Evolutionary conservation across 1,284 basidiomycete genomes (phyloP).

Genomic region (Sporisorium exsertum): DNA sequence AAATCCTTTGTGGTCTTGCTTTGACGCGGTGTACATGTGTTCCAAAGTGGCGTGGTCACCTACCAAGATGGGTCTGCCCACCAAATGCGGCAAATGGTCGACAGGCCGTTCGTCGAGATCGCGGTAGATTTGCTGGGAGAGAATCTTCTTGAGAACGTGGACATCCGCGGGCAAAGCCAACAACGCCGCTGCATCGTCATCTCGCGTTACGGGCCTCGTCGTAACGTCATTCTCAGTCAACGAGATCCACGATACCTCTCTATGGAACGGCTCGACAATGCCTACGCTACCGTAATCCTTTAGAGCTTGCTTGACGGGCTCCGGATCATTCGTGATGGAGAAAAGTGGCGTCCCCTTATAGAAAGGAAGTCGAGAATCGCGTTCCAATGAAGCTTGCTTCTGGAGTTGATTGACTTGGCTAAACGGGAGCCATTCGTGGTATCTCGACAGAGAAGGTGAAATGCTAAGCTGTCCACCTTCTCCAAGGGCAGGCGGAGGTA

Average conservation of each 20-base stretch:
- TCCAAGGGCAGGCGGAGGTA: not conserved
- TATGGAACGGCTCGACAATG: not conserved
- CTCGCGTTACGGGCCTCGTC: no score
- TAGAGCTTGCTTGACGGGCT: not conserved
- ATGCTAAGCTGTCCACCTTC: not conserved
- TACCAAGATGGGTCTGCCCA: not conserved
- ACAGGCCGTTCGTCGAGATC: not conserved
- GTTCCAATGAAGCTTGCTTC: not conserved
- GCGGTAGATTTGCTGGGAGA: not conserved
- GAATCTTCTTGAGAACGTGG: not conserved
- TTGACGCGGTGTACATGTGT: not conserved
- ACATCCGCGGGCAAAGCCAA: not conserved
- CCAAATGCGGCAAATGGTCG: not conserved
- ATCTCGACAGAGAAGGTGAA: not conserved
- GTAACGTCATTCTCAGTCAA: no score
- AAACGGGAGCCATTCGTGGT: not conserved
- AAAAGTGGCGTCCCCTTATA: not conserved
- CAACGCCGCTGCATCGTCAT: no score
- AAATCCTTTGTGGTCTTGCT: not conserved
- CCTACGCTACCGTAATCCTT: not conserved
- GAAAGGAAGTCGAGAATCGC: not conserved
- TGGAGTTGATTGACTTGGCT: not conserved
- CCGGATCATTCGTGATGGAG: not conserved
- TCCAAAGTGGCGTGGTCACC: not conserved
- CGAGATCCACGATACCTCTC: not conserved